Base-by-base conservation (phyloP, 1,284 basidiomycete genomes). In the Phlebopus sp. region DNA sequence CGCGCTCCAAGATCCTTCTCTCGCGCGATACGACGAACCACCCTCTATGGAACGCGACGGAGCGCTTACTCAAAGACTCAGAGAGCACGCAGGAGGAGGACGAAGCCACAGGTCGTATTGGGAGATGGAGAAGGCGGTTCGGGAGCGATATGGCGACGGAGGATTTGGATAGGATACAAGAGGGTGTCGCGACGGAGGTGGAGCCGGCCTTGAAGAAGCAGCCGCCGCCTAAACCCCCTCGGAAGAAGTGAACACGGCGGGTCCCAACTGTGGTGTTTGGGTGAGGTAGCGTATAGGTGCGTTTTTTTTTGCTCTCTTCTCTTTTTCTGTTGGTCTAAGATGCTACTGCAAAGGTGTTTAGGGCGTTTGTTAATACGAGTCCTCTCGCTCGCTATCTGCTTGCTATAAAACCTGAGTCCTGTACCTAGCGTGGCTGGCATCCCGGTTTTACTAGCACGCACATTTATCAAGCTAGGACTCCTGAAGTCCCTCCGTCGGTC, bases 11-110 rank as follows among this genome's bases (percentile, higher is more conserved):
- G 37, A 76, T 90, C 37, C 79, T 82, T 36, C 73, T 92, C 38
- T 88, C 90, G 18, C 82, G 91, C 36, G 92, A 94, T 61, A 84
- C 87, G 44, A 90, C 86, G 13, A 94, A 92, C 65, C 88, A 92
- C 64, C 86, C 86, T 9, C 67, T 90, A 19, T 95, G 83, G 89
- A 85, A 86, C 62, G 75, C 81, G 23, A 62, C 64, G 1, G 63
- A 71, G 17, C 75, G 77, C 9, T 69, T 73, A 29, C 71, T 73
- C 32, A 67, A 74, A 19, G 81, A 78, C 46, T 84, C 81, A 51
- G 78, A 79, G 47, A 77, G 81, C 18, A 70, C 77, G 15, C 81
- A 82, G 55, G 85, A 86, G 53, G 81, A 77, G 51, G 81, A 79
- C 51, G 81, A 81, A 44, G 73, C 77, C 46, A 80, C 82, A 1